Evolutionary conservation across 345 rosid genomes (phyloP).

Genomic region (Rhodamnia rubescens): DNA sequence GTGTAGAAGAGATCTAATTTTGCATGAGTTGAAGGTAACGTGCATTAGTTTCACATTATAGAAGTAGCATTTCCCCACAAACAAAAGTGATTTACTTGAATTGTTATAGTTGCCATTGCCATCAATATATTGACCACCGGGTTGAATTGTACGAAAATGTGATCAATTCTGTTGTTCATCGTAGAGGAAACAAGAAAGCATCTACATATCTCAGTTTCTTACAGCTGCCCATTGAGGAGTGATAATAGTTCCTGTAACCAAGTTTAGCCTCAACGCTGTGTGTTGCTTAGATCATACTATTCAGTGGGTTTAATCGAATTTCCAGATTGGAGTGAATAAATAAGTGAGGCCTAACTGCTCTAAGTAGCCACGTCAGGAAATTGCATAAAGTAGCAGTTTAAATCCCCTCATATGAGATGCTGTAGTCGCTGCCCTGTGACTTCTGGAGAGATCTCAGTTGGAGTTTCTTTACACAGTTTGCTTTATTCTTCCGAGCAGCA

Average conservation of each 20-base stretch:
- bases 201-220: background rate
- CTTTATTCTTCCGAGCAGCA: background rate
- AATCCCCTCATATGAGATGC: background rate
- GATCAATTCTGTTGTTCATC: background rate
- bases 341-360: background rate
- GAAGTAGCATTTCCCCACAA: background rate
- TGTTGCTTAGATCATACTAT: background rate
- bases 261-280: background rate
- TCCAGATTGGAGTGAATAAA: background rate
- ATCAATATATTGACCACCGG: background rate
- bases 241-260: background rate
- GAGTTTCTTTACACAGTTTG: background rate
- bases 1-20: background rate
- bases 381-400: background rate
- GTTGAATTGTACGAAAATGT: background rate
- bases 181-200: background rate
- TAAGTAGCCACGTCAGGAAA: background rate
- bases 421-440: background rate
- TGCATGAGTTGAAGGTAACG: background rate
- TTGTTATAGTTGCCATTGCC: background rate
- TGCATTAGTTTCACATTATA: background rate
- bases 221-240: background rate
- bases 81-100: background rate
- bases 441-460: background rate
- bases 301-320: background rate